Evolutionary conservation across 257 asterid species (phyloP).

Genomic region (Thymus mandschuricus): DNA sequence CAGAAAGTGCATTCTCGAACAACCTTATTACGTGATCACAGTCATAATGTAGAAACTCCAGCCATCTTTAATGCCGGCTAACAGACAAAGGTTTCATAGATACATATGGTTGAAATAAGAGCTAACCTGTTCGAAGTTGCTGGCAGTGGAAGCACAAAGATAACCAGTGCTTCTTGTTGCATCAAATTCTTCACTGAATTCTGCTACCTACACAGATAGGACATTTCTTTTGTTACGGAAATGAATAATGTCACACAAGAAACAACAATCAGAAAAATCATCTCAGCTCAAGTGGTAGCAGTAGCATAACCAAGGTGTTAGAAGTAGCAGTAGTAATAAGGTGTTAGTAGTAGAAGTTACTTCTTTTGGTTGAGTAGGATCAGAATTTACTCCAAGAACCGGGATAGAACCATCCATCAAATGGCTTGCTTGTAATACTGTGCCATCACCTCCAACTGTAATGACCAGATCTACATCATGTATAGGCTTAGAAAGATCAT

Average conservation of each 20-base stretch:
- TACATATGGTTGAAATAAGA: slow-evolving; percentile 6
- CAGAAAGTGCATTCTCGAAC: not conserved
- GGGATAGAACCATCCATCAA: slow-evolving; percentile 78
- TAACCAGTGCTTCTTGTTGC: slow-evolving; percentile 96
- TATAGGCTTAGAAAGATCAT: slow-evolving; percentile 59
- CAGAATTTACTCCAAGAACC: slow-evolving; percentile 89
- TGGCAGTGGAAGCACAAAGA: slow-evolving; percentile 84
- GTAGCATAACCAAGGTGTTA: not conserved
- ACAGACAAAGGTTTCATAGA: slow-evolving; percentile 28
- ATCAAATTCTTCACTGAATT: slow-evolving; percentile 74
- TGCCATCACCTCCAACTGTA: slow-evolving; percentile 94
- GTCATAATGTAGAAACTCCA: slow-evolving; percentile 17
- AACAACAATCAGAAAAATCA: not conserved
- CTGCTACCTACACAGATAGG: slow-evolving; percentile 55
- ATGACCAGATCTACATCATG: slow-evolving; percentile 81
- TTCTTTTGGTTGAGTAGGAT: slow-evolving; percentile 85
- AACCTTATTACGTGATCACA: slow-evolving; percentile 1
- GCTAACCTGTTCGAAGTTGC: slow-evolving; percentile 80
- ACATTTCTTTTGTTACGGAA: not conserved
- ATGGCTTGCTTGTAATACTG: slow-evolving; percentile 86
- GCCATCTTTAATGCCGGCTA: slow-evolving; percentile 13
- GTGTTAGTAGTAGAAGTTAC: slow-evolving; percentile 37
- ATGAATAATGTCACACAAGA: not conserved
- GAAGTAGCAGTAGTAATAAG: not conserved
- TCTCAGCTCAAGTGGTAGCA: not conserved